phyloP scores from a whole-genome alignment of 139 green algal genomes.

The Coccomyxa sp. region DNA sequence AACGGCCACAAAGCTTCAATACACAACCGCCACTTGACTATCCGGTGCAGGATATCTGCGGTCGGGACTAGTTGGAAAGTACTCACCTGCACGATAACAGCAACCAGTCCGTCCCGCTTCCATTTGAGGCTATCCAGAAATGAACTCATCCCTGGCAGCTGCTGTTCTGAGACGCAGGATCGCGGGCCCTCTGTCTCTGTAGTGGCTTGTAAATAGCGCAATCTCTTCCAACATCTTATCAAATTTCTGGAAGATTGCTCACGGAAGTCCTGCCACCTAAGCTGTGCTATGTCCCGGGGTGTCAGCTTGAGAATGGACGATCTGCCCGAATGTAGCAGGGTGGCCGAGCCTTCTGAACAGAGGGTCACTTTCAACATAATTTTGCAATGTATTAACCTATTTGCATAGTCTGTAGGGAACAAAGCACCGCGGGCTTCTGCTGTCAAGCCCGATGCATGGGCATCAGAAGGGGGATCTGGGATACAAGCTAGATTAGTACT shows the following conservation, averaged over 20 bases:
- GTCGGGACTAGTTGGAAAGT: not conserved
- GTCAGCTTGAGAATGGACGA: not conserved
- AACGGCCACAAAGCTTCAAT: not conserved
- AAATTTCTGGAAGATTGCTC: not conserved
- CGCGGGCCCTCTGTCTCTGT: conserved; percentile 9
- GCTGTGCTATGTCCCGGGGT: not conserved
- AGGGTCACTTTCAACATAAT: too few relatives aligned
- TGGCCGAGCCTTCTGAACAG: too few relatives aligned
- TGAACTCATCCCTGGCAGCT: conserved; percentile 25
- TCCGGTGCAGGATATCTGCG: too few relatives aligned
- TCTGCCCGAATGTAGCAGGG: not conserved
- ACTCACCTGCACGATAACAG: conserved; percentile 81
- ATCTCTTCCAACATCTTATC: not conserved
- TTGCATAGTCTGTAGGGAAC: too few relatives aligned
- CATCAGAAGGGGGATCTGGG: too few relatives aligned
- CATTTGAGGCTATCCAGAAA: conserved; percentile 88
- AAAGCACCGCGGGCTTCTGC: too few relatives aligned
- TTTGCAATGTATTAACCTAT: too few relatives aligned
- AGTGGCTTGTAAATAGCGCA: not conserved
- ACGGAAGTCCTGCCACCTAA: not conserved
- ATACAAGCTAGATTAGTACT: too few relatives aligned
- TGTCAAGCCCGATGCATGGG: too few relatives aligned
- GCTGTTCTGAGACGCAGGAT: too few relatives aligned
- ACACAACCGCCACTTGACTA: not conserved
- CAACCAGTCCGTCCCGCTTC: conserved; percentile 75